phyloP scores from a whole-genome alignment of 306 rosid species.

The Biancaea sappan region DNA sequence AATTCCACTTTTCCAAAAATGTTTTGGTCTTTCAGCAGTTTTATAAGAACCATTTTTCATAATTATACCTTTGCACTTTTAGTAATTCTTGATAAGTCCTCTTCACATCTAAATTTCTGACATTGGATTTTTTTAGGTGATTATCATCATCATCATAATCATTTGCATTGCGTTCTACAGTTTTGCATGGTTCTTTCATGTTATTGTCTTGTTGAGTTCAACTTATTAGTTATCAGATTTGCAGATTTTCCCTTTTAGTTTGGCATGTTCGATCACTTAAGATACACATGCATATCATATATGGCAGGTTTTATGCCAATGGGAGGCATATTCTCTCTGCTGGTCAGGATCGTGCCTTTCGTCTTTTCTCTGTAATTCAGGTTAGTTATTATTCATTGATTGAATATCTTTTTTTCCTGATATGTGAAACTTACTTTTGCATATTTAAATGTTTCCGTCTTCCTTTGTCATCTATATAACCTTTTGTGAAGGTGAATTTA shows the following conservation, averaged over 20 bases:
- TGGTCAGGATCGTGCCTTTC: slow-evolving; percentile 97
- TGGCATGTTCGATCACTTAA: not conserved
- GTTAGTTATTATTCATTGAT: slow-evolving; percentile 44
- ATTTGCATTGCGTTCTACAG: not conserved
- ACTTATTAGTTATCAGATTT: slow-evolving; percentile 6
- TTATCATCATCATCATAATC: not conserved
- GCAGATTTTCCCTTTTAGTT: slow-evolving; percentile 12
- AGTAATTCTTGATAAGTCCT: not conserved
- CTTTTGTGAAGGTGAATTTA: not conserved
- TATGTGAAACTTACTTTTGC: not conserved
- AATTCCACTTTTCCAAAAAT: not conserved
- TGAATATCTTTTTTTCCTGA: not conserved
- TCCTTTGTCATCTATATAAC: not conserved
- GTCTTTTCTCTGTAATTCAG: slow-evolving; percentile 94
- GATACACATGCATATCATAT: slow-evolving; percentile 26
- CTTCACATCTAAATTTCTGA: not conserved
- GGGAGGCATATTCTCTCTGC: slow-evolving; percentile 98
- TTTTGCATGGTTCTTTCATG: not conserved
- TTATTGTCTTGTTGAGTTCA: not conserved
- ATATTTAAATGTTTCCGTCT: not conserved
- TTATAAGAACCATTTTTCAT: not conserved
- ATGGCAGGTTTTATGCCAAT: slow-evolving; percentile 85
- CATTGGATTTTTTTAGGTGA: not conserved
- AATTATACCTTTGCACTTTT: not conserved
- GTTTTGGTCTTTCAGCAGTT: not conserved